Conservation (phyloP, 768 basidiomycete species). For the Amanita subjunquillea region DNA sequence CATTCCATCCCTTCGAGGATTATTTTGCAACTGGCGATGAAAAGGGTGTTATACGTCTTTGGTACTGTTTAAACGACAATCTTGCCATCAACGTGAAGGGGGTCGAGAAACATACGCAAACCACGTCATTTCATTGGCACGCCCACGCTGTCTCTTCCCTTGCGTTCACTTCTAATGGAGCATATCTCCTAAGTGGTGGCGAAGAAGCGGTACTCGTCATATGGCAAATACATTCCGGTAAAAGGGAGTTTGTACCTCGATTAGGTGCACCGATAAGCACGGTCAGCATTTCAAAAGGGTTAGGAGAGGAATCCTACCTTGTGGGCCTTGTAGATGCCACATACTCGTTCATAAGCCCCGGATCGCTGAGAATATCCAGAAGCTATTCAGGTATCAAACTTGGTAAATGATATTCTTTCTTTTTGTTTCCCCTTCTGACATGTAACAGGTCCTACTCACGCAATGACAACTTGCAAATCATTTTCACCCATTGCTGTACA, state of each 20-base stretch:
- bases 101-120: slow-evolving; percentile 74
- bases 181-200: slow-evolving; percentile 88
- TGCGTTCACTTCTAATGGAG: slow-evolving; percentile 82
- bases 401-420: slow-evolving; percentile 30
- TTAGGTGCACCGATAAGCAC: slow-evolving; percentile 79
- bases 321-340: slow-evolving; percentile 77
- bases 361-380: slow-evolving; percentile 61
- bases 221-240: slow-evolving; percentile 88
- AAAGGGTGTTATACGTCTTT: slow-evolving; percentile 76
- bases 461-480: slow-evolving; percentile 28
- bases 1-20: slow-evolving; percentile 83
- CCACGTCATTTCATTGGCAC: slow-evolving; percentile 91
- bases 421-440: slow-evolving; percentile 1
- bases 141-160: slow-evolving; percentile 86
- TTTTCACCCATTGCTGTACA: slow-evolving; percentile 70
- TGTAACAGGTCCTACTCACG: slow-evolving; percentile 20
- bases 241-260: slow-evolving; percentile 87
- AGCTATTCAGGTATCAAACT: slow-evolving; percentile 71
- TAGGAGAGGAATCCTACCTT: slow-evolving; percentile 77
- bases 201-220: slow-evolving; percentile 95
- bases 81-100: slow-evolving; percentile 39
- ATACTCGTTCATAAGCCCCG: slow-evolving; percentile 63
- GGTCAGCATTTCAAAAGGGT: slow-evolving; percentile 45
- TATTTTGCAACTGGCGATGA: slow-evolving; percentile 94
- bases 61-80: slow-evolving; percentile 80